Conservation (phyloP, 108 stramenopile species). For the Pseudonitzschia multiseries region DNA sequence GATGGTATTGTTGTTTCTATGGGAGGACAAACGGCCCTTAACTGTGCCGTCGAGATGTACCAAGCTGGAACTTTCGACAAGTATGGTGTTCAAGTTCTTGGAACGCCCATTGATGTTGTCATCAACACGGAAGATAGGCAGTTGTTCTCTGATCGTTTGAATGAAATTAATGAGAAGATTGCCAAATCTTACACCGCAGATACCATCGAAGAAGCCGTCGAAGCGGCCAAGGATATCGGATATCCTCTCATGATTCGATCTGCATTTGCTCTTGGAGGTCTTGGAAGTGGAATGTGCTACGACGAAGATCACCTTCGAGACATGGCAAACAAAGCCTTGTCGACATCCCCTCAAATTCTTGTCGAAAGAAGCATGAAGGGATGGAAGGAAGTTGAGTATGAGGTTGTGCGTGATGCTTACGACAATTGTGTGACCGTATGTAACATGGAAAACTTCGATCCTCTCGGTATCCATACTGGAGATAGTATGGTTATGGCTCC, state of each 20-base stretch:
- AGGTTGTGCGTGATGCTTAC: conserved; percentile 86
- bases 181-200: conserved; percentile 85
- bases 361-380: conserved; percentile 96
- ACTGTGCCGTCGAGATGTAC: conserved; percentile 94
- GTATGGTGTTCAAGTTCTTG: conserved; percentile 91
- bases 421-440: conserved; percentile 98
- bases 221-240: conserved; percentile 89
- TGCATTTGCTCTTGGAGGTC: conserved; percentile 97
- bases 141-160: conserved; percentile 88
- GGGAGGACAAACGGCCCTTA: conserved; percentile 99
- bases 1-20: conserved; percentile 97
- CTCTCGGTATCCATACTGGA: conserved; percentile 96
- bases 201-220: conserved; percentile 82
- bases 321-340: conserved; percentile 90
- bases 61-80: conserved; percentile 88
- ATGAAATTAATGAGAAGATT: conserved; percentile 97
- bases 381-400: conserved; percentile 99
- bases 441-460: conserved; percentile 99
- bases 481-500: conserved; percentile 99
- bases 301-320: conserved; percentile 82
- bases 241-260: conserved; percentile 98
- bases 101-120: conserved; percentile 93
- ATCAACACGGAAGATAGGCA: conserved; percentile 98
- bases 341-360: conserved; percentile 90
- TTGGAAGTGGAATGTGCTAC: conserved; percentile 94